phyloP scores from a whole-genome alignment of 441 rosid species.

The Bruguiera hainesii region DNA sequence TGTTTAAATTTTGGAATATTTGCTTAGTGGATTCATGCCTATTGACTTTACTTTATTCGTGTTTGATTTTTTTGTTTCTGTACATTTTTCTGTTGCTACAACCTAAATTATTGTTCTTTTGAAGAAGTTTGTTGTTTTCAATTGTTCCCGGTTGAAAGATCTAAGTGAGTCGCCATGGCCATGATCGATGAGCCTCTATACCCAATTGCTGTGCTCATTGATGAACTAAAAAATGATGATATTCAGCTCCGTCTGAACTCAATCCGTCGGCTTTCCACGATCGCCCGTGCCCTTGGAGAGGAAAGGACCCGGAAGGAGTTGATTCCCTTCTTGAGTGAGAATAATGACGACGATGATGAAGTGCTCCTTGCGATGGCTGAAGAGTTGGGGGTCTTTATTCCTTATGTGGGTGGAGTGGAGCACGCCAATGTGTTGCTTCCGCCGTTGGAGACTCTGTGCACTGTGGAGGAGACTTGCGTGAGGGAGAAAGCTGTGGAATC shows the following conservation, averaged over 20 bases:
- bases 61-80: no score
- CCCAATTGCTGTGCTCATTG: conserved; percentile 86
- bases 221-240: conserved; percentile 92
- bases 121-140: no score
- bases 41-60: no score
- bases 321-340: conserved; percentile 86
- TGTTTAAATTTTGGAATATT: no score
- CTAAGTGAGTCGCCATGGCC: conserved; percentile 44
- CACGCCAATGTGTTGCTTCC: conserved; percentile 72
- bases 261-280: conserved; percentile 73
- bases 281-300: conserved; percentile 94
- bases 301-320: conserved; percentile 88
- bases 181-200: conserved; percentile 83
- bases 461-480: conserved; percentile 90
- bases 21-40: no score
- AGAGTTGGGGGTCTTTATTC: conserved; percentile 86
- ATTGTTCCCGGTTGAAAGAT: neutral
- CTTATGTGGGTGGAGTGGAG: conserved; percentile 91
- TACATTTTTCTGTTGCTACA: no score
- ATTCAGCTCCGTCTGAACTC: conserved; percentile 93
- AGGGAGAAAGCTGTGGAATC: conserved; percentile 90
- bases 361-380: conserved; percentile 98
- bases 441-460: conserved; percentile 79
- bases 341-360: conserved; percentile 95
- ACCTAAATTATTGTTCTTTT: no score